Conservation (phyloP, 2,329 filamentous ascomycete species). For the Xylaria sp. region DNA sequence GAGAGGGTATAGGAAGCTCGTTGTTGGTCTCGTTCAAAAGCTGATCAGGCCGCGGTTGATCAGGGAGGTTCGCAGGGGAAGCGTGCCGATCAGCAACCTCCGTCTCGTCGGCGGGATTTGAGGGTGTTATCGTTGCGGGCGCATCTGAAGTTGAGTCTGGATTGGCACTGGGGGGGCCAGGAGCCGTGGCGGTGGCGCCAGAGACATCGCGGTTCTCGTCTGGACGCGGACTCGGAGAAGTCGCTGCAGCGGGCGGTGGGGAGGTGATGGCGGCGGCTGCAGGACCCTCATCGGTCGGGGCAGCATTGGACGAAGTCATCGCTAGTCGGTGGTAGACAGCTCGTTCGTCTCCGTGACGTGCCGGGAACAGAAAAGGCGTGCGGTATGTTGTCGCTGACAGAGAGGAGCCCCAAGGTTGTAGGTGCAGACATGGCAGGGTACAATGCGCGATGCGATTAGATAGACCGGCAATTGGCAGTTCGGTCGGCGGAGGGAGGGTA, state of each 20-base stretch:
- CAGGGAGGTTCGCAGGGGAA: background rate
- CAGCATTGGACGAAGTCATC: conserved; percentile 65
- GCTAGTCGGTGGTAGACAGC: conserved; percentile 58
- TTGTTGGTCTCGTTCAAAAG: conserved; percentile 21
- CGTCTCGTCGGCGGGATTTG: background rate
- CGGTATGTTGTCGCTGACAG: conserved; percentile 13
- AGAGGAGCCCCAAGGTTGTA: conserved; percentile 19
- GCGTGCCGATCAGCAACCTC: background rate
- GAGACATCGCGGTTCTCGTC: conserved; percentile 10
- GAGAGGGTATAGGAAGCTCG: conserved; percentile 39
- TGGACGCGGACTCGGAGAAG: conserved; percentile 15
- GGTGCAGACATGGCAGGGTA: conserved; percentile 29
- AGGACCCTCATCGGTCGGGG: conserved; percentile 41
- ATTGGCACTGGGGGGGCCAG: conserved; percentile 10
- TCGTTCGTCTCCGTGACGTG: conserved; percentile 56
- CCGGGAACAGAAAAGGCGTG: conserved; percentile 18
- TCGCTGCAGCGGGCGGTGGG: conserved; percentile 20
- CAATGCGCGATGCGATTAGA: conserved; percentile 31
- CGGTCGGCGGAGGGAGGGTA: conserved; percentile 33
- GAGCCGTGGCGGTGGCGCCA: conserved; percentile 7
- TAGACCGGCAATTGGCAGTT: conserved; percentile 31
- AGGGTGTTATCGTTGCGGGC: conserved; percentile 19
- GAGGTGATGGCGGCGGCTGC: conserved; percentile 14
- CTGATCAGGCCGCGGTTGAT: conserved; percentile 7
- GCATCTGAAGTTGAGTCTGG: conserved; percentile 28